A percentile compares a stretch with the other conserved stretches of the same genome.
Evolutionary conservation across 371 early-diverging fungal genomes (phyloP).

Genomic region (Choanephora cucurbitarum): DNA sequence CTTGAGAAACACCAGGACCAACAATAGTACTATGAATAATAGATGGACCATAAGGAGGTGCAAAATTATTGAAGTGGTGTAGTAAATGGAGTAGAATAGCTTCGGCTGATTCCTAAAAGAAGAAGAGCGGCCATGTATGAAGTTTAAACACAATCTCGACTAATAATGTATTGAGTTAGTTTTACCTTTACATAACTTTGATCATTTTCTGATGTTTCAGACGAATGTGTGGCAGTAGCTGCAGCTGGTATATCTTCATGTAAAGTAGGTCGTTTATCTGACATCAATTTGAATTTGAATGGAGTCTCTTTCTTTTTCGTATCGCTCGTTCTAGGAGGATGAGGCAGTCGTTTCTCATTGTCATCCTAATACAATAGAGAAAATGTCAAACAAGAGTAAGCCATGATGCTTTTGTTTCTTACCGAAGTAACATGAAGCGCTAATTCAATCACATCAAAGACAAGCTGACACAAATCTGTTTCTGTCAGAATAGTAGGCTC

Average conservation of each 20-base stretch:
- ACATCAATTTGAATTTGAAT: conserved; percentile 45
- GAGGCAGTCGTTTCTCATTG: conserved; percentile 15
- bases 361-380: not conserved
- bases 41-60: conserved; percentile 56
- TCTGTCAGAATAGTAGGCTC: conserved; percentile 62
- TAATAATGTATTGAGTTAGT: too few species aligned
- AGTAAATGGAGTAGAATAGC: conserved; percentile 52
- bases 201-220: conserved; percentile 36
- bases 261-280: conserved; percentile 42
- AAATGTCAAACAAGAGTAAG: not conserved
- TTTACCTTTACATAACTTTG: conserved; percentile 50
- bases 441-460: conserved; percentile 75
- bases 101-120: conserved; percentile 53
- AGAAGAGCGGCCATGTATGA: not conserved
- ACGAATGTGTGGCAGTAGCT: not conserved
- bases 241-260: conserved; percentile 28
- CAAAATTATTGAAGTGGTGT: conserved; percentile 59
- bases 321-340: not conserved
- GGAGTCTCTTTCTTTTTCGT: conserved; percentile 39
- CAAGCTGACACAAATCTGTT: conserved; percentile 64
- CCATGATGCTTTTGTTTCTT: not conserved
- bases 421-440: conserved; percentile 50
- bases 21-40: conserved; percentile 51
- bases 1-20: conserved; percentile 48
- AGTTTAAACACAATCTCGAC: too few species aligned